These are phyloP conservation scores for Stagonosporopsis vannaccii DNA, from an alignment of 2,329 filamentous ascomycete species.

Conservation along the genomic window DNA sequence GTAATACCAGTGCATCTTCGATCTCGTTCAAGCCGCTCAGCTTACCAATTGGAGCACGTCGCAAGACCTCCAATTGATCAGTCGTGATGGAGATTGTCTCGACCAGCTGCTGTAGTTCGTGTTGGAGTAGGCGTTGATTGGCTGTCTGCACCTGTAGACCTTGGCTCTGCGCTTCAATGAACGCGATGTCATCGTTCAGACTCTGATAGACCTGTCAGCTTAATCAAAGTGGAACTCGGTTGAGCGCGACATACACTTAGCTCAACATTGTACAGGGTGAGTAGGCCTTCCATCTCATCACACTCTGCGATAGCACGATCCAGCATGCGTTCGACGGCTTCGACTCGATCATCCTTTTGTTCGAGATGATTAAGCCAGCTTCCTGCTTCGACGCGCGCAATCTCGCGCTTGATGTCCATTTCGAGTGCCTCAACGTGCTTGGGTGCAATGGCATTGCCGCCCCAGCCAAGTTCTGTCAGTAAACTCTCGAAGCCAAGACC, in stretches of 20 bases:
- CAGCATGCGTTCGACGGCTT: constrained; percentile 83
- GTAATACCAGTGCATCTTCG: constrained; percentile 76
- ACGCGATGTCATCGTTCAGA: constrained; percentile 92
- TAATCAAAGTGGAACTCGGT: too few relatives aligned
- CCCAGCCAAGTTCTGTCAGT: constrained; percentile 89
- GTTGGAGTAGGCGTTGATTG: constrained; percentile 92
- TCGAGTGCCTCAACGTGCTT: constrained; percentile 82
- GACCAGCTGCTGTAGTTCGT: constrained; percentile 86
- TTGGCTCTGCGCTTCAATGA: constrained; percentile 96
- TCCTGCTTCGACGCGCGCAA: constrained; percentile 89
- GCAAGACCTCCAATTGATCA: constrained; percentile 76
- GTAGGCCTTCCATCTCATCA: constrained; percentile 91
- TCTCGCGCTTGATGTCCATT: constrained; percentile 82
- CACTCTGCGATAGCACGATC: constrained; percentile 93
- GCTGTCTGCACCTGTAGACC: constrained; percentile 96
- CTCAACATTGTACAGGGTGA: constrained; percentile 95
- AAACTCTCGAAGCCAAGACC: constrained; percentile 82
- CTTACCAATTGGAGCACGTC: constrained; percentile 75
- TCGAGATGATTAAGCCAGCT: constrained; percentile 86
- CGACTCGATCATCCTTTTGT: constrained; percentile 88
- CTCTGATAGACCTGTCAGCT: constrained; percentile 64
- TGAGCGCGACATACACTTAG: constrained; percentile 71
- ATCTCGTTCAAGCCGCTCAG: constrained; percentile 76
- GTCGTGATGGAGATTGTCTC: constrained; percentile 88
- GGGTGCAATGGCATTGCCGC: constrained; percentile 75